phyloP scores from a whole-genome alignment of 345 rosid genomes.

The Melaleuca quinquenervia region DNA sequence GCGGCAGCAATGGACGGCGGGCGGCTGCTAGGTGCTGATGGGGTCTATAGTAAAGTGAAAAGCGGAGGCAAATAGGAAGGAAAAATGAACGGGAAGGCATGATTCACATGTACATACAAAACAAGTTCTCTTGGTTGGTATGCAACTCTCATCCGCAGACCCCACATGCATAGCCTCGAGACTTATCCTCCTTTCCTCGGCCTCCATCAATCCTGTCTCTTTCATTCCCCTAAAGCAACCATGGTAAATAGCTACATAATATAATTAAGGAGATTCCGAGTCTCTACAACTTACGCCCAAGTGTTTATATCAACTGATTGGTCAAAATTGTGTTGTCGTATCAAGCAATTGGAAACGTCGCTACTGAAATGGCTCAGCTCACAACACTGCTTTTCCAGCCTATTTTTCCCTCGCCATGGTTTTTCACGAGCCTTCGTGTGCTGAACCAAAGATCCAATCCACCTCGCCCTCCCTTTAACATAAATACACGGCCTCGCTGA shows the following conservation, averaged over 20 bases:
- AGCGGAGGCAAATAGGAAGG: no score
- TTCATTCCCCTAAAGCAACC: not conserved
- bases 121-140: not conserved
- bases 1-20: not conserved
- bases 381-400: not conserved
- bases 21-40: not conserved
- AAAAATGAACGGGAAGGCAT: no score
- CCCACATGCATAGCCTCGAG: not conserved
- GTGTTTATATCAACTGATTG: not conserved
- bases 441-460: not conserved
- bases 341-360: not conserved
- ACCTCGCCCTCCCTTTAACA: not conserved
- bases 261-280: not conserved
- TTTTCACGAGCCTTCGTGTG: not conserved
- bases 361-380: not conserved
- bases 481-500: not conserved
- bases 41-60: not conserved
- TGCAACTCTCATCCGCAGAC: not conserved
- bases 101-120: not conserved
- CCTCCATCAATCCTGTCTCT: not conserved
- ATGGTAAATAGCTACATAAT: not conserved
- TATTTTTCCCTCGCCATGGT: not conserved
- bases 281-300: not conserved
- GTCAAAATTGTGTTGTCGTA: not conserved
- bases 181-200: not conserved